Conservation (phyloP, 192 early-diverging fungal species). For the Dimargaris xerosporica region DNA sequence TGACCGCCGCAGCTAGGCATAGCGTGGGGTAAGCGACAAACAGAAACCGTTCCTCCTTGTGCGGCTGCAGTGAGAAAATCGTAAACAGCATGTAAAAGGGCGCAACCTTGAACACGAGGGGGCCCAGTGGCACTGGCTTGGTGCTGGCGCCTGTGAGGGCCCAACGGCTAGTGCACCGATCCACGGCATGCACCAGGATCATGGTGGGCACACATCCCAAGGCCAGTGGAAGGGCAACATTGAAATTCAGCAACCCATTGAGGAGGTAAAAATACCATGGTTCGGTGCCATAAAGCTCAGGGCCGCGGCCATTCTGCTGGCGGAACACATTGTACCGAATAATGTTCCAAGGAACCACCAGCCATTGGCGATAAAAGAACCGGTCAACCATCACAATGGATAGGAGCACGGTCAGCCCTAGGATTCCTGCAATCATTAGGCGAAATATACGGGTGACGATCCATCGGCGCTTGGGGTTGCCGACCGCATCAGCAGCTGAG, state of each 20-base stretch:
- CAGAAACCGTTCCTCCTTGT: slow-evolving; percentile 96
- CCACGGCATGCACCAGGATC: slow-evolving; percentile 17
- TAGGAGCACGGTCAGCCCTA: slow-evolving; percentile 17
- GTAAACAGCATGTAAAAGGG: slow-evolving; percentile 62
- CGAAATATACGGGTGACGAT: slow-evolving; percentile 25
- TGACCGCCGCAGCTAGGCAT: slow-evolving; percentile 56
- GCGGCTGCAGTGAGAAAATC: slow-evolving; percentile 75
- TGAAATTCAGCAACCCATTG: slow-evolving; percentile 86
- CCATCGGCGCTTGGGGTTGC: slow-evolving; percentile 19
- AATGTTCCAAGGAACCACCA: slow-evolving; percentile 72
- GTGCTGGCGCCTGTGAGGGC: background rate
- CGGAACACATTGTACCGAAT: slow-evolving; percentile 85
- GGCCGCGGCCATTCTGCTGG: slow-evolving; percentile 37
- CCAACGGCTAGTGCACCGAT: too few species aligned
- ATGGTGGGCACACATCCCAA: slow-evolving; percentile 42
- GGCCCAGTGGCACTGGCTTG: slow-evolving; percentile 13
- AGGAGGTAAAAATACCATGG: slow-evolving; percentile 84
- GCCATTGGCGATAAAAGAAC: slow-evolving; percentile 51
- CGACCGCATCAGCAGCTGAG: background rate
- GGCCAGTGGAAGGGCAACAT: slow-evolving; percentile 61
- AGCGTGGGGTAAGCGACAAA: slow-evolving; percentile 82
- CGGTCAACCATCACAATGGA: slow-evolving; percentile 57
- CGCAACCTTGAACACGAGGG: slow-evolving; percentile 37
- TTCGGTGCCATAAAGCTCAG: slow-evolving; percentile 80
- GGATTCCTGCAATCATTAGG: slow-evolving; percentile 18